Conservation (phyloP, 176 grass and related monocot species). For the Leersia perrieri region DNA sequence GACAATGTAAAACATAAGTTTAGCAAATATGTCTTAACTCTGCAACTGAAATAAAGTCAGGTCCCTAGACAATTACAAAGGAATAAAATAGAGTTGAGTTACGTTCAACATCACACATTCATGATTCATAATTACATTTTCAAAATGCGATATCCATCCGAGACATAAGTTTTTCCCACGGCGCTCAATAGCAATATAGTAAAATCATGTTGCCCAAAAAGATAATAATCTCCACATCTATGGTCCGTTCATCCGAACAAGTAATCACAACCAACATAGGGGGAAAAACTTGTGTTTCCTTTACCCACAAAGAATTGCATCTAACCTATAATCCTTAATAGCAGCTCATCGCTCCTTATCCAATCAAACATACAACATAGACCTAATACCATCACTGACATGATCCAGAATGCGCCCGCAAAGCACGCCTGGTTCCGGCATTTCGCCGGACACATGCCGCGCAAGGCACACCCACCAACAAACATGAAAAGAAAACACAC, state of each 20-base stretch:
- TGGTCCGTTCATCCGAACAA: background rate
- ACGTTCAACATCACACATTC: background rate
- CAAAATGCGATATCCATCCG: background rate
- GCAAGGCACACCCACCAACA: background rate
- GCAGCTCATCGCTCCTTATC: background rate
- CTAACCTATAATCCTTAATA: background rate
- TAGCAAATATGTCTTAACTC: background rate
- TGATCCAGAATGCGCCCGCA: background rate
- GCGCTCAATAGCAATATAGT: background rate
- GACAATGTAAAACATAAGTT: background rate
- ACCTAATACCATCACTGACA: background rate
- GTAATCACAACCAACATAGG: background rate
- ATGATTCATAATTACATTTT: background rate
- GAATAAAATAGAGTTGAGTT: background rate
- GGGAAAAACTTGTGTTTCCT: background rate
- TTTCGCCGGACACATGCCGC: constrained; percentile 27
- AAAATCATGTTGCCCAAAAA: background rate
- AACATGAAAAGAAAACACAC: background rate
- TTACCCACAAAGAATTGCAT: background rate
- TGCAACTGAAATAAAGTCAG: background rate
- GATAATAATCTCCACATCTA: background rate
- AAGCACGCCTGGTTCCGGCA: constrained; percentile 24
- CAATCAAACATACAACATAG: background rate
- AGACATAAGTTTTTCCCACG: background rate
- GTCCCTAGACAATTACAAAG: background rate